phyloP scores from a whole-genome alignment of 1,284 basidiomycete species.

The Tilletia walkeri region DNA sequence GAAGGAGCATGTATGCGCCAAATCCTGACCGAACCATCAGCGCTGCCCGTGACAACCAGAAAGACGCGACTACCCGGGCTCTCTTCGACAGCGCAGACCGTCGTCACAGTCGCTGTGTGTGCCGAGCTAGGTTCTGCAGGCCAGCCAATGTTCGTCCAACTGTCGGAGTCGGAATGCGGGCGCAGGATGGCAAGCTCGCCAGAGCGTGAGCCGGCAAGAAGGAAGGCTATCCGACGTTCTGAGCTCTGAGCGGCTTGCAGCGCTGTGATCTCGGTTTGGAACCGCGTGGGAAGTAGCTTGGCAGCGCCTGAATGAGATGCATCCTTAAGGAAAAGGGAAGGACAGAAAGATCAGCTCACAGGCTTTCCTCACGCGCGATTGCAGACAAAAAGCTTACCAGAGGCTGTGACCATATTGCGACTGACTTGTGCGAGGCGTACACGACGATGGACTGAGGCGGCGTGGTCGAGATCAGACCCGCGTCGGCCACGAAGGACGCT shows the following conservation, averaged over 20 bases:
- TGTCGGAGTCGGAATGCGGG: not conserved
- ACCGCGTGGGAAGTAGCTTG: constrained; percentile 32
- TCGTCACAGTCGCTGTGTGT: constrained; percentile 4
- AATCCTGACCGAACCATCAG: constrained; percentile 5
- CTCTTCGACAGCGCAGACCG: constrained; percentile 5
- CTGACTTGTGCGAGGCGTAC: constrained; percentile 44
- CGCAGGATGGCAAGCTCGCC: constrained; percentile 1
- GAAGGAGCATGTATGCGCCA: constrained; percentile 22
- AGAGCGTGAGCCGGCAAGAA: not conserved
- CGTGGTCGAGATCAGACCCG: constrained; percentile 27
- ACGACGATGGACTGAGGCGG: constrained; percentile 26
- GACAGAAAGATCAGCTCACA: constrained; percentile 1
- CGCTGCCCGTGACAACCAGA: constrained; percentile 9
- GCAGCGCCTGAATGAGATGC: constrained; percentile 18
- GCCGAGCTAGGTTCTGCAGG: not conserved
- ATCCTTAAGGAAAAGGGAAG: not conserved
- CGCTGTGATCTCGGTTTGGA: constrained; percentile 32
- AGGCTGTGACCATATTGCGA: constrained; percentile 36
- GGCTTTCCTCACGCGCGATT: not conserved
- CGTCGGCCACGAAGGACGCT: constrained; percentile 45
- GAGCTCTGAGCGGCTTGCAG: constrained; percentile 31
- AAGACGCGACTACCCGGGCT: not conserved
- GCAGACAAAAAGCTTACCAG: constrained; percentile 25
- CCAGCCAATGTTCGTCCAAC: not conserved
- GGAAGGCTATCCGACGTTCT: not conserved